A percentile compares a stretch with the other conserved stretches of the same genome.
Conservation (phyloP, 2,329 filamentous ascomycete genomes). For the Verticillium zaregamsianum region DNA sequence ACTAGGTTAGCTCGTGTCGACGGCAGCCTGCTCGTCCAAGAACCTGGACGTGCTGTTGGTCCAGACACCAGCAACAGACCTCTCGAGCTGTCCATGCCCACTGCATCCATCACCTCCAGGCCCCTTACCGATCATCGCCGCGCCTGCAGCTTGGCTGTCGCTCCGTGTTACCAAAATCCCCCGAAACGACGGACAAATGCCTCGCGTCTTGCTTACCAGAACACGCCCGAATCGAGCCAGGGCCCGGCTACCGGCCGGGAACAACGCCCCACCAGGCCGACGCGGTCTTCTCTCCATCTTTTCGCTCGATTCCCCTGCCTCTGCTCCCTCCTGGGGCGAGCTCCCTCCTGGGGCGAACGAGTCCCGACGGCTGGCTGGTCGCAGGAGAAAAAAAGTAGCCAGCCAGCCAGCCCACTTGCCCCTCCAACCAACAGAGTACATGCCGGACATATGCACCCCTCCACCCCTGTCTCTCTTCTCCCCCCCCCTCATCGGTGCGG, state of each 20-base stretch:
- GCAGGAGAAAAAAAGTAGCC: neutral
- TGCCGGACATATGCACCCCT: neutral
- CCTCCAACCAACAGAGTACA: neutral
- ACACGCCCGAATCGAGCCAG: neutral
- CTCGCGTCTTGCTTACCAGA: neutral
- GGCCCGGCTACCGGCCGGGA: neutral
- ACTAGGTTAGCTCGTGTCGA: neutral
- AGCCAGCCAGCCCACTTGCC: neutral
- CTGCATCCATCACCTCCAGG: neutral
- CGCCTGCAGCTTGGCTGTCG: neutral
- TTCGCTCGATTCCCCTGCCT: neutral
- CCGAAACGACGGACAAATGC: neutral
- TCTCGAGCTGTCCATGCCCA: neutral
- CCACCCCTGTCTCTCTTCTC: neutral
- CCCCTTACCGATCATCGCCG: neutral
- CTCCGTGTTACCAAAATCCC: neutral
- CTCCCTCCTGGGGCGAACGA: neutral
- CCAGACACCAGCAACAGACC: neutral
- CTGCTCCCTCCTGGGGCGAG: too few relatives aligned
- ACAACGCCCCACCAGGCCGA: neutral
- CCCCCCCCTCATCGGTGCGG: neutral
- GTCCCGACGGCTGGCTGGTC: neutral
- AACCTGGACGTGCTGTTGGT: neutral
- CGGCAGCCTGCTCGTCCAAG: neutral
- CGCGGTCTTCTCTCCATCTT: neutral